phyloP scores from a whole-genome alignment of 805 yeast genomes.

The Yamadazyma takamatsuzukensis region DNA sequence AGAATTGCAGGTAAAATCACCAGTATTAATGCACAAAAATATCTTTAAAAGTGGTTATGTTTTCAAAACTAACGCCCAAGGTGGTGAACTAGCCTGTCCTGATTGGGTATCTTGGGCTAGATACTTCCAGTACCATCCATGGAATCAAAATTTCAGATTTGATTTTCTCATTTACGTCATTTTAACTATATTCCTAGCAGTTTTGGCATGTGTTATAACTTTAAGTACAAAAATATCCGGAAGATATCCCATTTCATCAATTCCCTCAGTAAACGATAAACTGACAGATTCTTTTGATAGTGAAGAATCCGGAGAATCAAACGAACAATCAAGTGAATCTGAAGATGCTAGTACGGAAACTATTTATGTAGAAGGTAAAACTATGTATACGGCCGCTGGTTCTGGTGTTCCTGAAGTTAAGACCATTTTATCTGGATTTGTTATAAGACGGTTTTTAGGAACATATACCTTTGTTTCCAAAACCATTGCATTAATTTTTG shows the following conservation, averaged over 20 bases:
- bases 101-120: constrained; percentile 47
- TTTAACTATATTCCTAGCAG: constrained; percentile 41
- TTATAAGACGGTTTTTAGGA: constrained; percentile 51
- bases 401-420: constrained; percentile 63
- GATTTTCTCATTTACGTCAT: constrained; percentile 35
- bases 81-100: constrained; percentile 24
- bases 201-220: constrained; percentile 42
- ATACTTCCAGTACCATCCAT: constrained; percentile 14
- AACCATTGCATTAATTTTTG: constrained; percentile 44
- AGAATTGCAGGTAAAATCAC: constrained; percentile 2
- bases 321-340: not conserved
- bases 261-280: not conserved
- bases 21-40: constrained; percentile 8
- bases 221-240: constrained; percentile 41
- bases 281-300: constrained; percentile 1
- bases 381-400: constrained; percentile 51
- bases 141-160: constrained; percentile 11
- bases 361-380: constrained; percentile 11
- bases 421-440: constrained; percentile 56
- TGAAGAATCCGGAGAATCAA: not conserved
- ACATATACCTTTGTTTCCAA: constrained; percentile 48
- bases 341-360: not conserved
- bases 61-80: constrained; percentile 4
- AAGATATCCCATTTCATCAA: constrained; percentile 5
- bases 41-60: constrained; percentile 21